These are phyloP conservation scores for Furcasterigmium furcatum DNA, from an alignment of 2,329 filamentous ascomycete species.

Conservation along the genomic window DNA sequence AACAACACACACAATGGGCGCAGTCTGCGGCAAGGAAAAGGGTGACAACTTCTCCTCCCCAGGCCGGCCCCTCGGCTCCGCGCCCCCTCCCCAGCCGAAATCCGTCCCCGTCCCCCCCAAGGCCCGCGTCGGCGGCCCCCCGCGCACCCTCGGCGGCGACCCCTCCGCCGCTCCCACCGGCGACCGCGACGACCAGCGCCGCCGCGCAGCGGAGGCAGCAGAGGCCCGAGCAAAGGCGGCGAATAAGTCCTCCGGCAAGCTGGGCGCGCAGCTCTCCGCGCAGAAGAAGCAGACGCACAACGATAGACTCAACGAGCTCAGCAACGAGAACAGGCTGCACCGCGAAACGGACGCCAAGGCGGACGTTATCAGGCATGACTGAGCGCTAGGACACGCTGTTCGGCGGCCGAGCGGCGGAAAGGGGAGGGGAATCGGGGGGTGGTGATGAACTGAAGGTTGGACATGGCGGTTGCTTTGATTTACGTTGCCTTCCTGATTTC, in stretches of 20 bases:
- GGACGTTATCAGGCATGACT: conserved; percentile 18
- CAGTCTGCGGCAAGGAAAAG: conserved; percentile 78
- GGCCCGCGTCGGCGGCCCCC: conserved; percentile 48
- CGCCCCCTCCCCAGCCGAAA: conserved; percentile 40
- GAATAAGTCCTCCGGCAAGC: conserved; percentile 61
- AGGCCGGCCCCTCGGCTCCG: conserved; percentile 67
- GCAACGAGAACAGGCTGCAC: conserved; percentile 60
- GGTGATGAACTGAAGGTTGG: no score
- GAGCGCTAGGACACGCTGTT: conserved; percentile 14
- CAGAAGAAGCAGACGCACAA: conserved; percentile 72
- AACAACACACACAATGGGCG: conserved; percentile 64
- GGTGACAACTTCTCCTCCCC: conserved; percentile 67
- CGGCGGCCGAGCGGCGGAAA: background rate
- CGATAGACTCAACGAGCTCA: conserved; percentile 65
- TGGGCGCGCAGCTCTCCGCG: conserved; percentile 66
- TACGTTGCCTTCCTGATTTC: background rate
- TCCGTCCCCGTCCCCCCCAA: conserved; percentile 50
- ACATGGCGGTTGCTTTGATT: no score
- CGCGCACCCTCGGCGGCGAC: conserved; percentile 62
- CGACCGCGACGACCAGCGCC: conserved; percentile 57
- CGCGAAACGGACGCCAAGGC: conserved; percentile 61
- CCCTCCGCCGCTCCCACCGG: conserved; percentile 19
- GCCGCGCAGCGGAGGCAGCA: conserved; percentile 75
- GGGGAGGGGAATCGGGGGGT: background rate
- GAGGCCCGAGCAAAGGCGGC: conserved; percentile 69